Evolutionary conservation across 2,329 filamentous ascomycete species (phyloP), one percentile per base, ranked within the genome.

Genomic region (Fusarium floridanum): DNA sequence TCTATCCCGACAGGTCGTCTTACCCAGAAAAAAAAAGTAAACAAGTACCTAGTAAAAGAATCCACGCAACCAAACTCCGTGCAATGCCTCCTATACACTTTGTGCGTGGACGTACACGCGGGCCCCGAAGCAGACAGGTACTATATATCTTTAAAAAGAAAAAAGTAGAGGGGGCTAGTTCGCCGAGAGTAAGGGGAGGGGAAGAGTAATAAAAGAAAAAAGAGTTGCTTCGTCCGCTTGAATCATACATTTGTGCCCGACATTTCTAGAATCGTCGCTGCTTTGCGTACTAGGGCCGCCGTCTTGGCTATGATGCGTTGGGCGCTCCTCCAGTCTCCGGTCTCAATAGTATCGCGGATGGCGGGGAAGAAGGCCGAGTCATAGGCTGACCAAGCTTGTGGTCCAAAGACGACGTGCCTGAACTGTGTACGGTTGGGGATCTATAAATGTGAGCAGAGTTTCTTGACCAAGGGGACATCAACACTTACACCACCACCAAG

Each of bases 361-460:
- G 92, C 92, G 0, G 96, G 96, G 84, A 85, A 85, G 70, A 80
- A 79, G 48, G 80, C 78, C 57, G 78, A 79, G 61, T 82, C 80
- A 59, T 82, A 77, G 59, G 76, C 77, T 9, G 91, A 92, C 92
- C 94, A 95, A 4, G 90, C 86, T 79, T 94, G 90, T 1, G 97
- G 97, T 2, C 94, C 96, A 81, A 95, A 97, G 66, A 99, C 85
- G 79, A 97, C 89, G 83, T 98, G 97, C 83, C 97, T 98, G 88
- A 95, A 99, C 84, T 98, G 97, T 6, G 93, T 94, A 74, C 96
- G 92, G 77, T 94, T 94, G 43, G 94, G 94, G 6, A 97, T 89
- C 93, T 95, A 57, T 67, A 10, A 8, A 61, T 66, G 75, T 79
- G 61, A 78, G 66, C 43, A 32, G 39, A 4, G 9, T 57, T 53